Evolutionary conservation across 805 yeast genomes (phyloP), one percentile per base, ranked within the genome.

Genomic region (Suhomyces vadensis): DNA sequence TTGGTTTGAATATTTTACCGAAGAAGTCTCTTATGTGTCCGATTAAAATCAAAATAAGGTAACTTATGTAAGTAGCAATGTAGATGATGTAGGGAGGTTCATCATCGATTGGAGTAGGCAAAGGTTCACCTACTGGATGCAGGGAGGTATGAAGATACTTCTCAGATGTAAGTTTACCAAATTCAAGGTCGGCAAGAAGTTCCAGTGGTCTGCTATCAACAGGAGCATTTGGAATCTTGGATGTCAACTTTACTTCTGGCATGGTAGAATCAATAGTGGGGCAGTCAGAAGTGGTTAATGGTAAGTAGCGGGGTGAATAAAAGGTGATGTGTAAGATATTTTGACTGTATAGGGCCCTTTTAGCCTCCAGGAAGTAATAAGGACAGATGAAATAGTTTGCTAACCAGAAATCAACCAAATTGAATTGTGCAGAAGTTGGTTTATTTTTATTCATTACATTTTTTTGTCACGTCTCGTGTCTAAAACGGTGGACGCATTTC

Each of bases 1-100:
- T 75, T 14, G 87, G 85, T 59, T 77, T 78, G 65, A 91, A 86
- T 17, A 73, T 67, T 60, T 85, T 79, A 43, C 96, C 96, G 47
- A 89, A 77, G 63, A 83, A 92, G 68, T 94, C 99, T 54, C 90
- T 82, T 31, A 90, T 68, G 60, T 94, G 96, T 26, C 99, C 99
- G 47, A 89, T 77, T 29, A 90, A 80, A 52, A 94, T 87, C 55
- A 94, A 75, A 37, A 89, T 79, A 54, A 95, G 73, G 63, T 90
- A 95, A 63, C 86, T 82, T 53, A 94, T 67, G 60, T 92, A 94
- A 1, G 99, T 92, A 46, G 88, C 77, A 39, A 94, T 67, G 47
- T 87, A 79, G 42, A 86, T 81, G 52, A 77, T 76, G 57, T 88
- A 87, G 16, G 96, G 92, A 5, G 97, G 97, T 44, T 91, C 92